These are phyloP conservation scores for Fusarium odoratissimum DNA, from an alignment of 2,329 filamentous ascomycete genomes.

Conservation along the genomic window DNA sequence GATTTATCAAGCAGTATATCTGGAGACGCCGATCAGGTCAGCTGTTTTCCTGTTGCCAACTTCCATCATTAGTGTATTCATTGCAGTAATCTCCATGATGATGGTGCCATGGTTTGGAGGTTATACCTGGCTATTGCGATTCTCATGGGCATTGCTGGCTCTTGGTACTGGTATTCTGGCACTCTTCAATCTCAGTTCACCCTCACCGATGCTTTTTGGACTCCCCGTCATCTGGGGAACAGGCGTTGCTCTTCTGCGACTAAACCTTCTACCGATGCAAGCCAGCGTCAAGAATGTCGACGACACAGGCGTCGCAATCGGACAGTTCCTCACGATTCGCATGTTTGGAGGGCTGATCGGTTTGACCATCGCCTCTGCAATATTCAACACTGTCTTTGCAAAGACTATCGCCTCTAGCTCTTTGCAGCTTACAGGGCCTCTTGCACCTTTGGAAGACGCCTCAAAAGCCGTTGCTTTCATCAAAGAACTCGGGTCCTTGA, in stretches of 20 bases:
- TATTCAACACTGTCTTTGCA: constrained; percentile 16
- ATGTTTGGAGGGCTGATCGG: constrained; percentile 18
- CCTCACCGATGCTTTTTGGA: background rate
- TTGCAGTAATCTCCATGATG: constrained; percentile 21
- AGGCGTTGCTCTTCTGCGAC: constrained; percentile 7
- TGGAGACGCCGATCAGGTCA: constrained; percentile 13
- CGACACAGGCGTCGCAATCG: constrained; percentile 14
- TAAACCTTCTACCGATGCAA: constrained; percentile 14
- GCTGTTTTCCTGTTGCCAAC: constrained; percentile 9
- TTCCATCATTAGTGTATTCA: background rate
- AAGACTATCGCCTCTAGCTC: background rate
- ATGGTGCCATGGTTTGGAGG: constrained; percentile 19
- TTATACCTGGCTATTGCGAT: constrained; percentile 6
- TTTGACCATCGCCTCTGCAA: background rate
- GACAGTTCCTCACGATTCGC: constrained; percentile 8
- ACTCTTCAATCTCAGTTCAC: background rate
- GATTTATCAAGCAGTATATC: constrained; percentile 13
- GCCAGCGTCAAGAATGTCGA: constrained; percentile 11
- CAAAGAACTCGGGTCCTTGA: background rate
- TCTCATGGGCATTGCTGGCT: background rate
- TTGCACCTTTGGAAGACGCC: background rate
- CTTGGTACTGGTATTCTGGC: constrained; percentile 8
- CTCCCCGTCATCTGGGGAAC: constrained; percentile 16
- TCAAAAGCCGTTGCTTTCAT: constrained; percentile 15
- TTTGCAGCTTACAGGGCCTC: background rate